Percentiles rank a stretch among this genome's conserved stretches.
Conservation (phyloP, 495 filamentous ascomycete species). For the Penicillium longicatenatum region DNA sequence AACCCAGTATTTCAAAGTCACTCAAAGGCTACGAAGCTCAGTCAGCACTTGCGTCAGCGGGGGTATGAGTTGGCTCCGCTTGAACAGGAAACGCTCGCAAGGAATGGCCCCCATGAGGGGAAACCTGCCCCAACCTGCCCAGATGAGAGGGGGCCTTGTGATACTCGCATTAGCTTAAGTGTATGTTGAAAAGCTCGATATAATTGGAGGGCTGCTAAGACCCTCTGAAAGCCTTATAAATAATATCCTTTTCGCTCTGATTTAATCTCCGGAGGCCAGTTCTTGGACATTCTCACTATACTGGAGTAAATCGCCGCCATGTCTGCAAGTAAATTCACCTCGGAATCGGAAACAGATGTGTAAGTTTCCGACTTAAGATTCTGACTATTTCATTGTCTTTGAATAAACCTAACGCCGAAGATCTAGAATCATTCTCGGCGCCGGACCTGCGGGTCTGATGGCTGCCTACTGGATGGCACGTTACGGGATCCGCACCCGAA, state of each 20-base stretch:
- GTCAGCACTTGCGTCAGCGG: neutral
- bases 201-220: neutral
- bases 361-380: neutral
- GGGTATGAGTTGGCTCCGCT: neutral
- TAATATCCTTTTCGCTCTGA: neutral
- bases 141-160: too few relatives aligned
- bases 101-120: neutral
- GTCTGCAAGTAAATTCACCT: neutral
- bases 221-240: neutral
- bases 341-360: conserved; percentile 9
- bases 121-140: neutral
- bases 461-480: conserved; percentile 63
- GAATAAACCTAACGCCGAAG: neutral
- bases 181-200: neutral
- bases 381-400: neutral
- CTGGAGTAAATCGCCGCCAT: neutral
- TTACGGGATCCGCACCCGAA: conserved; percentile 58
- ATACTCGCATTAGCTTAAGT: too few relatives aligned
- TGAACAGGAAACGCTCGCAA: too few relatives aligned
- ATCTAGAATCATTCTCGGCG: conserved; percentile 57
- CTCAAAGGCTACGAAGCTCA: neutral
- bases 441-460: conserved; percentile 69
- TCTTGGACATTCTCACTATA: neutral
- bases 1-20: neutral
- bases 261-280: neutral